phyloP scores from a whole-genome alignment of 345 rosid genomes.

The Nephelium lappaceum region DNA sequence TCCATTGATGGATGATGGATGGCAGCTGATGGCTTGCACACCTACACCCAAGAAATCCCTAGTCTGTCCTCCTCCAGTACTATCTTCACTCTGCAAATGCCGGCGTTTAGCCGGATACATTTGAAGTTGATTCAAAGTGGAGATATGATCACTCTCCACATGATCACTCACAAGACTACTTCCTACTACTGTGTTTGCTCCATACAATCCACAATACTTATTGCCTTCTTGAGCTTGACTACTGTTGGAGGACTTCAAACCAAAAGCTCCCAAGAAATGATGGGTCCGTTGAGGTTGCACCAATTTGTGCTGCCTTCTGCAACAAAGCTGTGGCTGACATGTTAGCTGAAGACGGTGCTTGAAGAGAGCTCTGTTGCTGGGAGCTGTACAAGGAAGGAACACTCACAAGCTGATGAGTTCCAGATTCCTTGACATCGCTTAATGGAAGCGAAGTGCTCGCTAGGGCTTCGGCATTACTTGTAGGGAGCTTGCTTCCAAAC shows the following conservation, averaged over 20 bases:
- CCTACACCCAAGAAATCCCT: constrained; percentile 95
- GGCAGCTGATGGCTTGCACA: constrained; percentile 51
- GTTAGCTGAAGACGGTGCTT: constrained; percentile 39
- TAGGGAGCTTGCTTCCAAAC: constrained; percentile 42
- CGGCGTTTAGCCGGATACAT: constrained; percentile 66
- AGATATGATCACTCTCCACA: constrained; percentile 32
- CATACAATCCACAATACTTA: constrained; percentile 54
- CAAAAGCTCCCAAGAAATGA: constrained; percentile 54
- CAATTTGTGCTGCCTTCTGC: constrained; percentile 92
- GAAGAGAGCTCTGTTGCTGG: constrained; percentile 44
- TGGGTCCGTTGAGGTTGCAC: constrained; percentile 62
- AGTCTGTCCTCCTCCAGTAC: constrained; percentile 72
- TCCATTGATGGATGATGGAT: constrained; percentile 64
- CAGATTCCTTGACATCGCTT: constrained; percentile 37
- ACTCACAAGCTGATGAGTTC: constrained; percentile 41
- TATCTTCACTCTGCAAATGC: constrained; percentile 39
- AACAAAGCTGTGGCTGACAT: constrained; percentile 97
- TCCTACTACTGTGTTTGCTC: constrained; percentile 29
- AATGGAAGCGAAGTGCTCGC: constrained; percentile 41
- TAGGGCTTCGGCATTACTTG: constrained; percentile 28
- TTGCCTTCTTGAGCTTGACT: constrained; percentile 44
- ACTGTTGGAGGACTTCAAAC: constrained; percentile 38
- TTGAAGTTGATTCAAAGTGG: constrained; percentile 48
- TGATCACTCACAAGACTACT: constrained; percentile 28
- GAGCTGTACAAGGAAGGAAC: constrained; percentile 79